Conservation (phyloP, 2,329 filamentous ascomycete genomes). For the Boeremia exigua region DNA sequence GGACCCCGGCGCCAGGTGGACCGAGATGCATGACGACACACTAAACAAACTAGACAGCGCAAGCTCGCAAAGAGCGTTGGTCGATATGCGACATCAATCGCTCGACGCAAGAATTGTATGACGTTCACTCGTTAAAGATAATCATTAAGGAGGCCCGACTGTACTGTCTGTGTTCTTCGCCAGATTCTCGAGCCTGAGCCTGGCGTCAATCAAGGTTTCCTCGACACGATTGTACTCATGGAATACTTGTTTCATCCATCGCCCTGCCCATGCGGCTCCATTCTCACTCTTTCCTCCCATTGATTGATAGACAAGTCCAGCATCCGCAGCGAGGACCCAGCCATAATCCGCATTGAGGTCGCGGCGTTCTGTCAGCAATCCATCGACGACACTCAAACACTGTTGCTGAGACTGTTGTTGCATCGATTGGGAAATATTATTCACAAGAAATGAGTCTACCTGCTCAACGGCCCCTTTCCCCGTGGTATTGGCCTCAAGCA, state of each 20-base stretch:
- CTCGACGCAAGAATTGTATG: constrained; percentile 7
- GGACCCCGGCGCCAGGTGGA: constrained; percentile 15
- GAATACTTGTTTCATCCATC: neutral
- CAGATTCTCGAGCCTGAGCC: neutral
- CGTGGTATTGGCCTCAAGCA: neutral
- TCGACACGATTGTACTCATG: neutral
- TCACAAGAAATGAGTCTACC: neutral
- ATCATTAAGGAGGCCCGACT: no score
- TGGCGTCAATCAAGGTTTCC: neutral
- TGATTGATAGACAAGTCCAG: neutral
- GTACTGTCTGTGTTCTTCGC: neutral
- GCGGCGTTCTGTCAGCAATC: neutral
- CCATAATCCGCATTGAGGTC: constrained; percentile 8
- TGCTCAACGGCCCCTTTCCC: neutral
- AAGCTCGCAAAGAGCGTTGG: constrained; percentile 17
- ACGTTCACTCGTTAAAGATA: neutral
- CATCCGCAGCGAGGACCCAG: constrained; percentile 5
- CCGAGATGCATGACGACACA: constrained; percentile 15
- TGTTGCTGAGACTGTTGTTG: neutral
- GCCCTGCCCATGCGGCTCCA: neutral
- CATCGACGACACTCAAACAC: neutral
- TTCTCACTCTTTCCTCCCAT: neutral
- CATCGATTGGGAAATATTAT: neutral
- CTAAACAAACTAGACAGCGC: constrained; percentile 11
- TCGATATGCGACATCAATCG: constrained; percentile 13